Evolutionary conservation across 805 yeast genomes (phyloP).

Genomic region (Suhomyces kilbournensis): DNA sequence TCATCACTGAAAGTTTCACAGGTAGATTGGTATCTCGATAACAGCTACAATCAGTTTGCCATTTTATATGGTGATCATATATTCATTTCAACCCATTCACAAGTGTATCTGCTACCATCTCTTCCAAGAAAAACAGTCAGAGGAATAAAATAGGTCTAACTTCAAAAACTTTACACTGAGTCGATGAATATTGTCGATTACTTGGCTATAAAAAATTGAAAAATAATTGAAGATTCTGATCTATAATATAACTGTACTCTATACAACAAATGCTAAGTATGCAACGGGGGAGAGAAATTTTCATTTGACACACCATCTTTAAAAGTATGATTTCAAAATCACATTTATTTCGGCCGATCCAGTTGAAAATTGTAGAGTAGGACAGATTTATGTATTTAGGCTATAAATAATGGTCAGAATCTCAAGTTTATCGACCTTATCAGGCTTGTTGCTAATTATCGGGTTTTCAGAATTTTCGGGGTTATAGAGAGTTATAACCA

Average conservation of each 20-base stretch:
- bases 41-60: conserved; percentile 22
- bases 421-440: too few species aligned
- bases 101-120: not conserved
- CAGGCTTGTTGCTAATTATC: too few species aligned
- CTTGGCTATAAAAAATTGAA: conserved; percentile 32
- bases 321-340: conserved; percentile 35
- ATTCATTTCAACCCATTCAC: conserved; percentile 30
- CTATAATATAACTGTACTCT: conserved; percentile 37
- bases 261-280: conserved; percentile 27
- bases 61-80: conserved; percentile 27
- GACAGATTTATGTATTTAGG: too few species aligned
- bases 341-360: conserved; percentile 19
- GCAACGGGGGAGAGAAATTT: conserved; percentile 27
- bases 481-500: too few species aligned
- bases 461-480: too few species aligned
- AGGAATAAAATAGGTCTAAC: conserved; percentile 33
- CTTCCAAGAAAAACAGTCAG: not conserved
- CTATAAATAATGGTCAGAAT: too few species aligned
- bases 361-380: too few species aligned
- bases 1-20: conserved; percentile 13
- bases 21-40: conserved; percentile 24
- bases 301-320: conserved; percentile 34
- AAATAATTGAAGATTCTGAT: conserved; percentile 16
- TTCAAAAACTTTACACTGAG: conserved; percentile 32
- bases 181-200: conserved; percentile 33